Conservation (phyloP, 1,284 basidiomycete species). For the Peniophora sp. region DNA sequence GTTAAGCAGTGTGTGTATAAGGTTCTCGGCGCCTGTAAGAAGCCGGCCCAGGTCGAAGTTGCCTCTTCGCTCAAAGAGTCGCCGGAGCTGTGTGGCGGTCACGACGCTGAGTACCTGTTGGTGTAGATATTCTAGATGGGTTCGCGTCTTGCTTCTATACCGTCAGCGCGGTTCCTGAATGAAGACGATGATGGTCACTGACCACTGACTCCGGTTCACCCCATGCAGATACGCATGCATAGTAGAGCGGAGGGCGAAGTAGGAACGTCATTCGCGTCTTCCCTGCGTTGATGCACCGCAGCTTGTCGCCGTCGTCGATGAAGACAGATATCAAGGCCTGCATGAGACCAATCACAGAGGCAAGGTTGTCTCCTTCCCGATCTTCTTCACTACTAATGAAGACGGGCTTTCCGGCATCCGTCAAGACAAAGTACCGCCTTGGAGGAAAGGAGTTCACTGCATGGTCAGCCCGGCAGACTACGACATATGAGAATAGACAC, state of each 20-base stretch:
- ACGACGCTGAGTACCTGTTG: slow-evolving; percentile 89
- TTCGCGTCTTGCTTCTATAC: slow-evolving; percentile 72
- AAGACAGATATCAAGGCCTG: slow-evolving; percentile 94
- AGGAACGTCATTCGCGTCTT: slow-evolving; percentile 78
- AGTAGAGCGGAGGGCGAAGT: slow-evolving; percentile 82
- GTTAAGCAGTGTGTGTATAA: slow-evolving; percentile 64
- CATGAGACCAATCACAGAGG: slow-evolving; percentile 85
- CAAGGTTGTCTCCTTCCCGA: slow-evolving; percentile 54
- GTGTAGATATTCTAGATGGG: slow-evolving; percentile 92
- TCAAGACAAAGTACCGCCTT: slow-evolving; percentile 89
- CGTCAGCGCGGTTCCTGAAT: slow-evolving; percentile 16
- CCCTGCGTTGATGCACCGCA: slow-evolving; percentile 75
- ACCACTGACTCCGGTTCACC: slow-evolving; percentile 92
- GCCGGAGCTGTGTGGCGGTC: slow-evolving; percentile 74
- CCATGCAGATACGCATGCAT: slow-evolving; percentile 86
- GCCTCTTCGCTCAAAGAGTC: slow-evolving; percentile 81
- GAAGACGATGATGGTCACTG: slow-evolving; percentile 27
- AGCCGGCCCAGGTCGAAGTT: slow-evolving; percentile 90
- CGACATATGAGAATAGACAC: neutral
- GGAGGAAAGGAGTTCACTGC: slow-evolving; percentile 40
- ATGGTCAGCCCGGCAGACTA: neutral
- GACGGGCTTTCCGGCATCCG: slow-evolving; percentile 91
- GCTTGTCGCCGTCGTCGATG: slow-evolving; percentile 76
- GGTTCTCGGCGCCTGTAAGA: slow-evolving; percentile 82
- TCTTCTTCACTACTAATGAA: slow-evolving; percentile 51